phyloP scores from a whole-genome alignment of 257 asterid genomes.

The Capsicum rhomboideum region DNA sequence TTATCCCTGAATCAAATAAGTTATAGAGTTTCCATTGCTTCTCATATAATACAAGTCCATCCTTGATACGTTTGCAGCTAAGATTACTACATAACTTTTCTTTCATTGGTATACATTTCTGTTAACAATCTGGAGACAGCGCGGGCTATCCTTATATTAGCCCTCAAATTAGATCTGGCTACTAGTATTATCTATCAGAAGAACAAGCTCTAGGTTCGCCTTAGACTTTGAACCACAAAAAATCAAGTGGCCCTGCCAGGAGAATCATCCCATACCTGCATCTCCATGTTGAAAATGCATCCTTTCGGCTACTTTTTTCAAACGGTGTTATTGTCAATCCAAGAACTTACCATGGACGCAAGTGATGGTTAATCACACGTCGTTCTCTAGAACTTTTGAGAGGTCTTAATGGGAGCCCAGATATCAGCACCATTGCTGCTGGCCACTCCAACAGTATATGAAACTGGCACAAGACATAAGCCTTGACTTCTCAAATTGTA shows the following conservation, averaged over 20 bases:
- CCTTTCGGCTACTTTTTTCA: background rate
- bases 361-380: slow-evolving; percentile 17
- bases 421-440: slow-evolving; percentile 93
- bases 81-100: slow-evolving; percentile 7
- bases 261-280: background rate
- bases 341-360: slow-evolving; percentile 9
- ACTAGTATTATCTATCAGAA: background rate
- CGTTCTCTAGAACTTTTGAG: slow-evolving; percentile 18
- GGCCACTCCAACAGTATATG: slow-evolving; percentile 49
- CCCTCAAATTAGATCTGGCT: background rate
- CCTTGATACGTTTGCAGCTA: background rate
- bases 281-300: background rate
- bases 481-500: slow-evolving; percentile 60
- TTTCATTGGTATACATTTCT: slow-evolving; percentile 3
- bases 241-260: background rate
- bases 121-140: background rate
- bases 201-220: background rate
- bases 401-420: slow-evolving; percentile 80
- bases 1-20: background rate
- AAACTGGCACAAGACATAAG: slow-evolving; percentile 65
- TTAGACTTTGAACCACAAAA: slow-evolving; percentile 1
- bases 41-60: background rate
- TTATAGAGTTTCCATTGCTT: background rate
- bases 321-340: background rate
- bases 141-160: background rate